phyloP scores from a whole-genome alignment of 805 yeast species.

The Barnettozyma salicaria region DNA sequence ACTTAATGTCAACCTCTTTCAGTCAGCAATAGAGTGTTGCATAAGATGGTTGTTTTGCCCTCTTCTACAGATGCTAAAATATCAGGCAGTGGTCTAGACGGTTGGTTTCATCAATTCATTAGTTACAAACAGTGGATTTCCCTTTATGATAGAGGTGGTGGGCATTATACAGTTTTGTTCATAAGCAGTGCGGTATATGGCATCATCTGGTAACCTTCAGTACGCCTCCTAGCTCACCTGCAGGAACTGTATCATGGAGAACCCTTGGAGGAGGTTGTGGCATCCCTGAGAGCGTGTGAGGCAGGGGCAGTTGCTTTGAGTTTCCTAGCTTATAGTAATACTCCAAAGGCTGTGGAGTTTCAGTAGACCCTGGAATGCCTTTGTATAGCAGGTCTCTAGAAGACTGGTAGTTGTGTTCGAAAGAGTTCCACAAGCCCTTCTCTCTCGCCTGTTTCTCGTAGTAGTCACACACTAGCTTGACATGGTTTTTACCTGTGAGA shows the following conservation, averaged over 20 bases:
- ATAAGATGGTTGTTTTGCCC: too few species aligned
- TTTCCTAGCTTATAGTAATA: constrained; percentile 18
- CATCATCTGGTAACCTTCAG: too few species aligned
- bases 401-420: constrained; percentile 22
- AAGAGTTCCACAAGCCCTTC: constrained; percentile 28
- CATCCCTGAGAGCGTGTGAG: constrained; percentile 19
- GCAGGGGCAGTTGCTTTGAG: constrained; percentile 23
- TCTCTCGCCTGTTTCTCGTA: constrained; percentile 44
- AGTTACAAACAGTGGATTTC: too few species aligned
- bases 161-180: too few species aligned
- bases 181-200: too few species aligned
- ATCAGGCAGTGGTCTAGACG: too few species aligned
- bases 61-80: too few species aligned
- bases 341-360: constrained; percentile 7
- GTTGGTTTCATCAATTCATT: too few species aligned
- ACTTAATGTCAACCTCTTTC: too few species aligned
- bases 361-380: constrained; percentile 31
- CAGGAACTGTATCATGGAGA: constrained; percentile 13
- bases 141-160: too few species aligned
- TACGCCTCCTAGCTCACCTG: too few species aligned
- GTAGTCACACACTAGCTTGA: constrained; percentile 64
- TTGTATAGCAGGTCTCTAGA: constrained; percentile 16
- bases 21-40: too few species aligned
- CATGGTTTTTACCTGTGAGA: constrained; percentile 69
- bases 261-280: constrained; percentile 25